A percentile compares a stretch with the other conserved stretches of the same genome.
These are phyloP conservation scores for Betula pendula DNA, from an alignment of 306 rosid species.

Conservation along the genomic window DNA sequence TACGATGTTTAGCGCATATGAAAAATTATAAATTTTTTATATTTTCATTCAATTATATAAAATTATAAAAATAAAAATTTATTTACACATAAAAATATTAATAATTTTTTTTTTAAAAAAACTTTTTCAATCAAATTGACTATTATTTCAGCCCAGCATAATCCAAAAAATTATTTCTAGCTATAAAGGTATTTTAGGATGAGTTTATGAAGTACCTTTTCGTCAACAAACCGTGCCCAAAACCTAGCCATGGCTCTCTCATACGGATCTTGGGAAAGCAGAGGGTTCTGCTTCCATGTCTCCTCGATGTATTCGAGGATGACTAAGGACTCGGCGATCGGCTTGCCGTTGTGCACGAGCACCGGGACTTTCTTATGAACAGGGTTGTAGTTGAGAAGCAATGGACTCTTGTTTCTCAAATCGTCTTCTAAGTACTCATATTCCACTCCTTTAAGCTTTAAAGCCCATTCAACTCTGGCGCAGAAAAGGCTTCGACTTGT, in stretches of 20 bases:
- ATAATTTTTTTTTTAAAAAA: too few species aligned
- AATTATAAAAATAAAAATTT: too few species aligned
- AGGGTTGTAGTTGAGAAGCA: constrained; percentile 51
- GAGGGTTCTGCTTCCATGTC: constrained; percentile 48
- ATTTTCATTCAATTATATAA: too few species aligned
- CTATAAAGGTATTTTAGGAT: too few species aligned
- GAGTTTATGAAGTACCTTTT: constrained; percentile 45
- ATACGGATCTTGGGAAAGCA: constrained; percentile 33
- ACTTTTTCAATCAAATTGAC: too few species aligned
- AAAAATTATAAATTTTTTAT: too few species aligned
- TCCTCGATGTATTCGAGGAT: constrained; percentile 60
- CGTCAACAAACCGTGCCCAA: constrained; percentile 49
- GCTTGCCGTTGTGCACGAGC: constrained; percentile 29
- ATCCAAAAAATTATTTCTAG: too few species aligned
- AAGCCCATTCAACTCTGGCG: constrained; percentile 44
- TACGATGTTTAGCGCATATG: too few species aligned
- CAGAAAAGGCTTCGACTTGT: constrained; percentile 39
- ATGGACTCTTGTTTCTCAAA: constrained; percentile 41
- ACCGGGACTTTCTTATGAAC: constrained; percentile 52
- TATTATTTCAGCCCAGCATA: too few species aligned
- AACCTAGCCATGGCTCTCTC: constrained; percentile 47
- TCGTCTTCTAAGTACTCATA: constrained; percentile 42
- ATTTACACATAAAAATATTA: too few species aligned
- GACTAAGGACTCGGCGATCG: constrained; percentile 44
- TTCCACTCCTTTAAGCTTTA: constrained; percentile 53